These are phyloP conservation scores for Verticillium longisporum DNA, from an alignment of 2,329 filamentous ascomycete genomes.

Conservation along the genomic window DNA sequence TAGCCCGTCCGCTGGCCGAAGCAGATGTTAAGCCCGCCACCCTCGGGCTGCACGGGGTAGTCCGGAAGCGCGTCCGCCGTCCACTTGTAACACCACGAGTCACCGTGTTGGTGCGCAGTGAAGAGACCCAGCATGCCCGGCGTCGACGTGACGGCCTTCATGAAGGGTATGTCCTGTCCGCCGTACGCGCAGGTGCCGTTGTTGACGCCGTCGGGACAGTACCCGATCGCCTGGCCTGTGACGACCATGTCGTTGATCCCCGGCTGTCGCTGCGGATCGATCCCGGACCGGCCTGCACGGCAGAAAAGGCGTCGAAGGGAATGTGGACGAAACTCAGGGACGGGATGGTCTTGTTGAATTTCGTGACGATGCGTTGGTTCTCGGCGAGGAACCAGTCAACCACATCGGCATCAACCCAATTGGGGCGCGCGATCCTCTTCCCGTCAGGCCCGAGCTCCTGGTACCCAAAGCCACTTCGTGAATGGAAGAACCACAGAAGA, in stretches of 20 bases:
- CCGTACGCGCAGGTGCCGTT: constrained; percentile 33
- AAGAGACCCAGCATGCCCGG: constrained; percentile 51
- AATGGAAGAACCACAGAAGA: constrained; percentile 69
- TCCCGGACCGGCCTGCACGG: constrained; percentile 27
- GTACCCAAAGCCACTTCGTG: constrained; percentile 48
- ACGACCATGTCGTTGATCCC: constrained; percentile 36
- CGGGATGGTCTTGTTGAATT: constrained; percentile 28
- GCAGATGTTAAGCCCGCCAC: constrained; percentile 36
- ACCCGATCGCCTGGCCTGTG: constrained; percentile 34
- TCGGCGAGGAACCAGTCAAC: constrained; percentile 36
- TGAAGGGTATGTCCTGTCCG: constrained; percentile 53
- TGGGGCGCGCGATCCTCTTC: constrained; percentile 24
- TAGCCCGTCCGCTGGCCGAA: constrained; percentile 65
- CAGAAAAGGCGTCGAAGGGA: constrained; percentile 33
- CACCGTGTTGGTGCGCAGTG: constrained; percentile 60
- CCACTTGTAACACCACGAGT: constrained; percentile 52
- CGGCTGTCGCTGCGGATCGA: constrained; percentile 28
- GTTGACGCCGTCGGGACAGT: constrained; percentile 31
- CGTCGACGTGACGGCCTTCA: constrained; percentile 51
- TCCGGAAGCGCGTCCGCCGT: constrained; percentile 32
- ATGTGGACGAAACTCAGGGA: constrained; percentile 44
- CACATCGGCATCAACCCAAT: constrained; percentile 38
- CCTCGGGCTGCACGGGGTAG: constrained; percentile 50
- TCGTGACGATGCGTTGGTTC: constrained; percentile 19
- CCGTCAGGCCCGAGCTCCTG: constrained; percentile 25